Evolutionary conservation across 805 yeast species (phyloP), one percentile per base, ranked within the genome.

Genomic region (Saccharomycopsis fibuligera): DNA sequence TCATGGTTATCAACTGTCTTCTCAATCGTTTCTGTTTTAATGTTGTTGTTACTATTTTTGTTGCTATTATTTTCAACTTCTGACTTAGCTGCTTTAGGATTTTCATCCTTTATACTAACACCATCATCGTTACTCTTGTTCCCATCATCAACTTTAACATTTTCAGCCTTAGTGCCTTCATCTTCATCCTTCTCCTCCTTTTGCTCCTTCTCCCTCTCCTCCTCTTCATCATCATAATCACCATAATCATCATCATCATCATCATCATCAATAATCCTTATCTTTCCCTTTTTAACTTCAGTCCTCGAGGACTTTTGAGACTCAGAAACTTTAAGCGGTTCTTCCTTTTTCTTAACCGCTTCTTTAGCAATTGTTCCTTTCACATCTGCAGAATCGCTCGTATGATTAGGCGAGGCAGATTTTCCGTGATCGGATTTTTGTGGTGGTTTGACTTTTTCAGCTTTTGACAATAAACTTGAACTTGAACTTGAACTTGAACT

Each of bases 221-320:
- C 19, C 14, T 44, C 29, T 35, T 36, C 36, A 1, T 44, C 36
- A 5, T 41, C 29, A 5, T 41, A 41, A 10, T 41, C 45, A 41
- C 29, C 45, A 43, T 33, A n/a, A n/a, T 44, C 29, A 16, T 36
- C 36, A 1, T 44, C 36, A 5, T 41, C 29, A 5, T 41, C 44
- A 10, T 41, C 45, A 41, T 41, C 45, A 43, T 33, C 39, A 23
- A 35, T 21, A 24, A 33, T 33, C 23, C 33, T 43, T 19, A 33
- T 33, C 24, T 35, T 33, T n/a, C 17, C 17, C 17, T 43, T 43
- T n/a, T 19, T 24, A 12, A n/a, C n/a, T n/a, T n/a, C n/a, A n/a
- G n/a, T 12, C 31, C 31, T 27, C 31, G 12, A 27, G 31, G n/a
- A n/a, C 12, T 29, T 12, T 9, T 29, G 31, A 29, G 31, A 9